Base-by-base conservation (phyloP, 2,329 filamentous ascomycete species). In the Aspergillus latus region DNA sequence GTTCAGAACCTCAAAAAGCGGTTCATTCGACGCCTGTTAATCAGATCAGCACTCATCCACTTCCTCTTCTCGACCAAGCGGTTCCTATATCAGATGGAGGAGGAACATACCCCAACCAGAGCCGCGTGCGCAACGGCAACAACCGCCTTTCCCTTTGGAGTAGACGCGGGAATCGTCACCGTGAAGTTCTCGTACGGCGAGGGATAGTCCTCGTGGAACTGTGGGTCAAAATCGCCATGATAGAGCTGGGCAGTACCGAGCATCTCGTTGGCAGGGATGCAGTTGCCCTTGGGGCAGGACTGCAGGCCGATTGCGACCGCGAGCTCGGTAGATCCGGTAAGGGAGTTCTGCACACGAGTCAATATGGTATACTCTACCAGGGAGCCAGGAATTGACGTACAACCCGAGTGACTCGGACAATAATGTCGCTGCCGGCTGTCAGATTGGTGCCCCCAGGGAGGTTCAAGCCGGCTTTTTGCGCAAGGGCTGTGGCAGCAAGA, bases 141-240 rank as follows among this genome's bases (percentile, higher is more conserved):
- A 9, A 66, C 54, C 6, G 61, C 64, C 2, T 54, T 46, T 0
- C 66, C 67, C 4, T 54, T 36, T 0, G 52, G 43, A 4, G 64
- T 42, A 0, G 29, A 30, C 2, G 59, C 46, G 0, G 70, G 70
- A 10, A 72, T 52, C 0, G 49, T 64, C 8, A 72, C 64, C 1
- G 62, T 66, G 50, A 70, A 68, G 62, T 72, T 72, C 57, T 72
- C 51, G 37, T 72, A 72, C 1, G 69, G 70, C 7, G 61, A 58
- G 10, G 39, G 29, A 47, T 30, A 44, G 1, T 13, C 13, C 42
- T 68, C 64, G 28, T 71, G 68, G 47, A 64, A 68, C 9, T 54
- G 57, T 2, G 70, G 70, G 5, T 64, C 57, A 57, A 66, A 72
- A 1, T 54, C 49, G 0, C 70, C 70, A 26, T 64, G 62, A 57